These are phyloP conservation scores for Coleophoma eucalyptorum DNA, from an alignment of 2,329 filamentous ascomycete genomes.

Conservation along the genomic window DNA sequence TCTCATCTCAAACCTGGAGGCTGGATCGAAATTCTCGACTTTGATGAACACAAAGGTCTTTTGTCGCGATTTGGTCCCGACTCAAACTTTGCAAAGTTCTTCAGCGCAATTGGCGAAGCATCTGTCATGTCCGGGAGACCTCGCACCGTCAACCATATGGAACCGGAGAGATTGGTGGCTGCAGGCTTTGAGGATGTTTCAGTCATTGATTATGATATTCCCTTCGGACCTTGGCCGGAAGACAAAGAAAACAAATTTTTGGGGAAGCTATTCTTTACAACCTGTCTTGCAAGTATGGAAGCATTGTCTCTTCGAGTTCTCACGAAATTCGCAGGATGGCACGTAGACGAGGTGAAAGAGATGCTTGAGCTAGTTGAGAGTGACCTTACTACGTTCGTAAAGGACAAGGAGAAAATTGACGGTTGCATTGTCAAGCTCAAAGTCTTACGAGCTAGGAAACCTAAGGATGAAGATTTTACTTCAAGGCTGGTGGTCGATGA, in stretches of 20 bases:
- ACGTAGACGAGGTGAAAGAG: constrained; percentile 15
- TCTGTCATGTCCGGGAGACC: constrained; percentile 15
- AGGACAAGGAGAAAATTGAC: constrained; percentile 14
- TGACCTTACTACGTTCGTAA: constrained; percentile 11
- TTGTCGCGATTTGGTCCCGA: constrained; percentile 13
- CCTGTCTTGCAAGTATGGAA: constrained; percentile 19
- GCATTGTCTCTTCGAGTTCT: constrained; percentile 19
- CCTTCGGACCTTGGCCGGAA: constrained; percentile 30
- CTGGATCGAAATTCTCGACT: constrained; percentile 27
- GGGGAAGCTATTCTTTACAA: constrained; percentile 21
- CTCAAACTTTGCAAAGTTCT: constrained; percentile 7
- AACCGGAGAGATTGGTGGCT: constrained; percentile 21
- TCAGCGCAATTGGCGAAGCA: constrained; percentile 12
- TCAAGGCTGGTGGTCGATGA: background rate
- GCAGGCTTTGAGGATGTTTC: constrained; percentile 40
- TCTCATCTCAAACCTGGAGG: constrained; percentile 23
- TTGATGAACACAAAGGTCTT: constrained; percentile 18
- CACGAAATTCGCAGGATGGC: constrained; percentile 20
- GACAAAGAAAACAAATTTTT: constrained; percentile 21
- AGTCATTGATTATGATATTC: constrained; percentile 19
- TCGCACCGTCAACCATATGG: constrained; percentile 14
- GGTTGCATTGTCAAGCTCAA: constrained; percentile 18
- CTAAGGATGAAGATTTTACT: constrained; percentile 3
- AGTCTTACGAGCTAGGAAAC: constrained; percentile 22
- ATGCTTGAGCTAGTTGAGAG: constrained; percentile 9